Evolutionary conservation across 2,329 filamentous ascomycete genomes (phyloP), one percentile per base, ranked within the genome.

Genomic region (Pseudopyricularia cyperi): DNA sequence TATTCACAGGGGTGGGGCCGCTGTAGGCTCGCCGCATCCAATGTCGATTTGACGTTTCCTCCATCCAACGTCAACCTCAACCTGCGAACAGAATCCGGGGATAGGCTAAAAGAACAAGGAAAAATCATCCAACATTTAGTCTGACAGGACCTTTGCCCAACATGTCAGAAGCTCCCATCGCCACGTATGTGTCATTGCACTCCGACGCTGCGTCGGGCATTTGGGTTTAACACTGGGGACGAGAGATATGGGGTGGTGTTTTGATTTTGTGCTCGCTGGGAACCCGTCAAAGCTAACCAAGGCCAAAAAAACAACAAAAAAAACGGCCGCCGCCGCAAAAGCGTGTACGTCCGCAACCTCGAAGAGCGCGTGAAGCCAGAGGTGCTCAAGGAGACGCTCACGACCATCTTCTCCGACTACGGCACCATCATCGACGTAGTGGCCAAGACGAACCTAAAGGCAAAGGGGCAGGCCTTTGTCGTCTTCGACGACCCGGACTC

Each of bases 401-500:
- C 70, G 22, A 81, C 83, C 56, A 76, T 97, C 61, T 97, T 97
- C 70, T 82, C 82, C 56, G 87, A 95, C 67, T 96, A 93, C 68
- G 93, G 93, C 55, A 78, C 80, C 55, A 81, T 87, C 48, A 74
- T 95, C 47, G 83, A 89, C 56, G 79, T 86, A 53, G 81, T 89
- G 56, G 73, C 76, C 50, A 79, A 82, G 58, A 88, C 80, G 57
- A 96, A 94, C 66, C 69, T 97, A 30, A 90, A 87, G 65, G 87
- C 89, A 44, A 96, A 94, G 66, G 93, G 93, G 12, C 93, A 98
- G 69, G 93, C 93, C 1, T 98, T 98, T 64, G 71, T 98, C 49
- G 89, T 97, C 46, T 97, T 89, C 65, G 89, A 94, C 60, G 78
- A 74, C 55, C 72, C 84, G n/a, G 85, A 89, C 52, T 80, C 83